phyloP scores from a whole-genome alignment of 2,329 filamentous ascomycete genomes.

The Metarhizium rileyi region DNA sequence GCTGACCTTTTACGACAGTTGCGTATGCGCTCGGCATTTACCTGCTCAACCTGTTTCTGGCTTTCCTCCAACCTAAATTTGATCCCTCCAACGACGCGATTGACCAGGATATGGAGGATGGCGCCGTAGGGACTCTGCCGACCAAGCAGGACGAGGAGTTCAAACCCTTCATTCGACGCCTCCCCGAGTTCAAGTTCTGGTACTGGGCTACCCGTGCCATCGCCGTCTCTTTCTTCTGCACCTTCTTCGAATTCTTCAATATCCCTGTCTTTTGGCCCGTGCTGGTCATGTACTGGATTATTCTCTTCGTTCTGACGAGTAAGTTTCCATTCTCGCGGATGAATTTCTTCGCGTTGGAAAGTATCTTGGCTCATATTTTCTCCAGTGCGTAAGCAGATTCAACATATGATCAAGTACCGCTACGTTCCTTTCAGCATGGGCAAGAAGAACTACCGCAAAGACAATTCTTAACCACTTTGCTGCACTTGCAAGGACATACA shows the following conservation, averaged over 20 bases:
- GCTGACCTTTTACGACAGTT: slow-evolving; percentile 41
- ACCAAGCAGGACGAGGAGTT: slow-evolving; percentile 98
- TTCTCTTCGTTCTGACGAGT: slow-evolving; percentile 93
- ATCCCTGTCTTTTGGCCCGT: slow-evolving; percentile 99
- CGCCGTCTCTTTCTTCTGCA: slow-evolving; percentile 73
- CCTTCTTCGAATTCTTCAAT: slow-evolving; percentile 90
- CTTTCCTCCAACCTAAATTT: slow-evolving; percentile 97
- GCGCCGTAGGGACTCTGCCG: slow-evolving; percentile 68
- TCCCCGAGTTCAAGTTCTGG: slow-evolving; percentile 99
- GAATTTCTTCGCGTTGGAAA: slow-evolving; percentile 1
- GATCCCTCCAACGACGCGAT: slow-evolving; percentile 85
- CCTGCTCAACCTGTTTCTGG: slow-evolving; percentile 96
- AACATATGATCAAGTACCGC: slow-evolving; percentile 99
- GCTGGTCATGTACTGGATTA: slow-evolving; percentile 96
- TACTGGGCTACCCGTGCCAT: slow-evolving; percentile 87
- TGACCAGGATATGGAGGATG: slow-evolving; percentile 95
- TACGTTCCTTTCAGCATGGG: slow-evolving; percentile 91
- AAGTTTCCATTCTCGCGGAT: slow-evolving; percentile 36
- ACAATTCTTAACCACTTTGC: slow-evolving; percentile 32
- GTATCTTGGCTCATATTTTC: not conserved
- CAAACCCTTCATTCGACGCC: slow-evolving; percentile 86
- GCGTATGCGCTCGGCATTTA: slow-evolving; percentile 98
- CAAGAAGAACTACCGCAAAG: slow-evolving; percentile 71
- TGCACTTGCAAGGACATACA: not conserved
- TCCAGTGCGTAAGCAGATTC: slow-evolving; percentile 96